These are phyloP conservation scores for Platismatia glauca DNA, from an alignment of 495 filamentous ascomycete genomes.

Conservation along the genomic window DNA sequence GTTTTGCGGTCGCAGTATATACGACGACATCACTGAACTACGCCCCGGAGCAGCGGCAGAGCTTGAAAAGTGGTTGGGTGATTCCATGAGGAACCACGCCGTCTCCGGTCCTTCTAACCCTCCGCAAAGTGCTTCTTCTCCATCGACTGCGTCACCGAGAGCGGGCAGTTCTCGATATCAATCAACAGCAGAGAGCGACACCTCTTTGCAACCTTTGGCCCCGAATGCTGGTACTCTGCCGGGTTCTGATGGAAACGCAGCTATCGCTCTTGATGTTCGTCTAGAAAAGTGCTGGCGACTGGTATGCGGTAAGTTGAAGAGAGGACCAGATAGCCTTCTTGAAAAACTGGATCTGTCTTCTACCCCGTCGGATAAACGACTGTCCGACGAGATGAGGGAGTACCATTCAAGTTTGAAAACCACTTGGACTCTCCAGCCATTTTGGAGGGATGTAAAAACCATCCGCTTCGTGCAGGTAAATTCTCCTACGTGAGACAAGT, in stretches of 20 bases:
- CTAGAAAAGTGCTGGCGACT: slow-evolving; percentile 18
- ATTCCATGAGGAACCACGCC: not conserved
- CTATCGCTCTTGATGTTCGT: not conserved
- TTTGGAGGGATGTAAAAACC: slow-evolving; percentile 26
- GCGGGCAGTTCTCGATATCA: not conserved
- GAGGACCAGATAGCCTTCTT: slow-evolving; percentile 9
- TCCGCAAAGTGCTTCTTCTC: not conserved
- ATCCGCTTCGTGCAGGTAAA: slow-evolving; percentile 32
- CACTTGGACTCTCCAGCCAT: slow-evolving; percentile 8
- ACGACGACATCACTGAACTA: slow-evolving; percentile 33
- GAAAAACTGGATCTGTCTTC: slow-evolving; percentile 13
- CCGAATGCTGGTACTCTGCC: not conserved
- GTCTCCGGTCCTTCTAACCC: not conserved
- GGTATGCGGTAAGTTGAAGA: slow-evolving; percentile 4
- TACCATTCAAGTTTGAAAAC: not conserved
- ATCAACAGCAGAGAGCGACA: not conserved
- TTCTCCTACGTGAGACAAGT: no score
- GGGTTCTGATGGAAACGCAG: not conserved
- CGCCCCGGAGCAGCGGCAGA: slow-evolving; percentile 30
- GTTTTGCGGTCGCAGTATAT: slow-evolving; percentile 30
- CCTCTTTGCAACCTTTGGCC: not conserved
- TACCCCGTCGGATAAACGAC: slow-evolving; percentile 11
- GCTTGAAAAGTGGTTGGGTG: slow-evolving; percentile 28
- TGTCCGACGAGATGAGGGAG: slow-evolving; percentile 10
- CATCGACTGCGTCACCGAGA: not conserved